Evolutionary conservation across 1,284 basidiomycete genomes (phyloP), one percentile per base, ranked within the genome.

Genomic region (Cryptococcus wingfieldii): DNA sequence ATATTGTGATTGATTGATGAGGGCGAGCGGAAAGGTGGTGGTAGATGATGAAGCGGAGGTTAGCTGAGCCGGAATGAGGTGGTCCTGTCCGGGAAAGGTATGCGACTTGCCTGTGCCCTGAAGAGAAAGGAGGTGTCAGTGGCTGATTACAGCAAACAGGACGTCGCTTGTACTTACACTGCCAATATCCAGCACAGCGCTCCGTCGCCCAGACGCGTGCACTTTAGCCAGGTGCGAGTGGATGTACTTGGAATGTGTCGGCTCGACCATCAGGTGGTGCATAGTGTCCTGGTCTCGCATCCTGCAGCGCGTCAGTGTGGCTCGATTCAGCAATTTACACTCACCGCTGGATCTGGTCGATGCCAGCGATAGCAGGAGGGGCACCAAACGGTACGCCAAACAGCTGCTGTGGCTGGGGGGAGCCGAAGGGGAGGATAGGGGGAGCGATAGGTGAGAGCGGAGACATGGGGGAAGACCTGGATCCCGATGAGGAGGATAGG

Each of bases 181-280:
- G 4, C 72, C 72, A 18, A 73, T 66, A 49, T 75, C 72, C 9
- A 75, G 59, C 0, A 73, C 64, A 12, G 55, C 39, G 34, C 66
- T 69, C 14, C 72, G 60, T 31, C 72, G 50, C 10, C 71, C 70
- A 0, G 59, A 47, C 0, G 59, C 50, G 41, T 75, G 72, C 0
- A 73, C 58, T 1, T 46, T 50, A 3, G 58, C 53, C 3, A 75
- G 61, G 46, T 71, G 69, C 6, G 47, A 38, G 4, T 53, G 38
- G 23, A 72, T 62, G 5, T 67, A 38, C 12, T 62, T 23, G 13
- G 64, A 55, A 34, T 71, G 62, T 18, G 59, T 48, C 6, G 70
- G 68, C 23, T 67, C 64, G 12, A 74, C 59, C 9, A 69, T 52
- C 10, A 53, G 46, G 10, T 44, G 45, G 53, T 72, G 63, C 16